Conservation (phyloP, 2,329 filamentous ascomycete species). For the Capronia americana region DNA sequence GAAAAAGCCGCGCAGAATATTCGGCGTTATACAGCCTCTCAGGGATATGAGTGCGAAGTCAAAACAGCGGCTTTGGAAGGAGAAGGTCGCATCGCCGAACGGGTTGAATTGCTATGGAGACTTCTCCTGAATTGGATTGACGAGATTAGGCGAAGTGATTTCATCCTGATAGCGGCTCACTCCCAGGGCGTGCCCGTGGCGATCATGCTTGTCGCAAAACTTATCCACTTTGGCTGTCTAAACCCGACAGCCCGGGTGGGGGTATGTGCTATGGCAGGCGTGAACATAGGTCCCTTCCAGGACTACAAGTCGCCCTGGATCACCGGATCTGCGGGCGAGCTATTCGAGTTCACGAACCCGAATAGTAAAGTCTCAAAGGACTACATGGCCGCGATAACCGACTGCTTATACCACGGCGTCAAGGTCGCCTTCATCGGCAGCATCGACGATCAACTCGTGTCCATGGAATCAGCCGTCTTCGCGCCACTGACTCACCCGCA, state of each 20-base stretch:
- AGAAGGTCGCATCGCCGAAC: conserved; percentile 87
- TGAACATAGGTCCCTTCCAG: conserved; percentile 89
- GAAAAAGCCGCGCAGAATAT: conserved; percentile 85
- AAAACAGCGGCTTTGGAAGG: conserved; percentile 95
- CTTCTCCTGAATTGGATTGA: conserved; percentile 94
- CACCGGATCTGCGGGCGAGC: conserved; percentile 87
- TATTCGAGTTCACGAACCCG: conserved; percentile 90
- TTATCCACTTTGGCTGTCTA: conserved; percentile 88
- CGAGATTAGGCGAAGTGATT: conserved; percentile 82
- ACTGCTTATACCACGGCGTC: conserved; percentile 77
- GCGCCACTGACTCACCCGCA: conserved; percentile 86
- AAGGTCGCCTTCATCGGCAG: conserved; percentile 88
- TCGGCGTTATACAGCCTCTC: conserved; percentile 76
- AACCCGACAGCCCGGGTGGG: conserved; percentile 71
- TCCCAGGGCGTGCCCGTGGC: conserved; percentile 95
- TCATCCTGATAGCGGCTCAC: conserved; percentile 91
- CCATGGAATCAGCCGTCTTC: conserved; percentile 90
- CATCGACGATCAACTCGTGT: conserved; percentile 95
- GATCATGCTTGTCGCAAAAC: conserved; percentile 88
- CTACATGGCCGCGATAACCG: conserved; percentile 77
- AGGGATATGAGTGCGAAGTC: conserved; percentile 79
- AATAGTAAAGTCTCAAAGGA: conserved; percentile 81
- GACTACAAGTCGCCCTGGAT: conserved; percentile 91
- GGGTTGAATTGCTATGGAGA: conserved; percentile 93
- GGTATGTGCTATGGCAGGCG: conserved; percentile 87